phyloP scores from a whole-genome alignment of 768 basidiomycete genomes.

The Filobasidium wieringae region DNA sequence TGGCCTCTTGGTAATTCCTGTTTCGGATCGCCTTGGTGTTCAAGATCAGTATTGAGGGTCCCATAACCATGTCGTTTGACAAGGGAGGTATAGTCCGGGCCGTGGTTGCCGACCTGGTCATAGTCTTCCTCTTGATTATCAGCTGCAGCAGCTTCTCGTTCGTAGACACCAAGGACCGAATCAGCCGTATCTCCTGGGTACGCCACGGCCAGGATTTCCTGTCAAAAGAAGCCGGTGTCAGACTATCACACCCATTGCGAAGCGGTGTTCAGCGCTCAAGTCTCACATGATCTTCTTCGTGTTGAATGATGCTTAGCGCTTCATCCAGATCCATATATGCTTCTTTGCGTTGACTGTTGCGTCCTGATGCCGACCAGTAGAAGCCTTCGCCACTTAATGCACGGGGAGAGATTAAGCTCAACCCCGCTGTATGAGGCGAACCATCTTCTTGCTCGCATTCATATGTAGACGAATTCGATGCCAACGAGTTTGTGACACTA shows the following conservation, averaged over 20 bases:
- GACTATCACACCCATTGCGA: neutral
- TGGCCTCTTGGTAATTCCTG: too few species aligned
- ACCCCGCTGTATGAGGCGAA: neutral
- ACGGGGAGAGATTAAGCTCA: neutral
- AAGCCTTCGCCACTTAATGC: neutral
- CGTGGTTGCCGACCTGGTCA: too few species aligned
- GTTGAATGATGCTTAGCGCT: constrained; percentile 7
- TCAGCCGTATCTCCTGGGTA: constrained; percentile 11
- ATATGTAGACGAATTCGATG: neutral
- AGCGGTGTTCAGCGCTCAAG: neutral
- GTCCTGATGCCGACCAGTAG: neutral
- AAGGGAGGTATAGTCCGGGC: too few species aligned
- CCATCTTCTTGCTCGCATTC: neutral
- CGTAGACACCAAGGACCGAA: constrained; percentile 7
- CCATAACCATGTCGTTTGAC: too few species aligned
- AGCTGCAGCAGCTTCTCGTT: constrained; percentile 3
- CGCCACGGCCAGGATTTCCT: constrained; percentile 13
- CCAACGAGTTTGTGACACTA: neutral
- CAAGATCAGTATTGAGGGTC: too few species aligned
- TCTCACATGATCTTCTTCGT: constrained; percentile 12
- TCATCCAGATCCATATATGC: constrained; percentile 8
- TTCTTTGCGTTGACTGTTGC: constrained; percentile 3
- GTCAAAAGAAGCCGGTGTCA: neutral
- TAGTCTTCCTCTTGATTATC: neutral
- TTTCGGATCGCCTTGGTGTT: too few species aligned